Conservation (phyloP, 2,329 filamentous ascomycete species). For the Trichoderma sp. region DNA sequence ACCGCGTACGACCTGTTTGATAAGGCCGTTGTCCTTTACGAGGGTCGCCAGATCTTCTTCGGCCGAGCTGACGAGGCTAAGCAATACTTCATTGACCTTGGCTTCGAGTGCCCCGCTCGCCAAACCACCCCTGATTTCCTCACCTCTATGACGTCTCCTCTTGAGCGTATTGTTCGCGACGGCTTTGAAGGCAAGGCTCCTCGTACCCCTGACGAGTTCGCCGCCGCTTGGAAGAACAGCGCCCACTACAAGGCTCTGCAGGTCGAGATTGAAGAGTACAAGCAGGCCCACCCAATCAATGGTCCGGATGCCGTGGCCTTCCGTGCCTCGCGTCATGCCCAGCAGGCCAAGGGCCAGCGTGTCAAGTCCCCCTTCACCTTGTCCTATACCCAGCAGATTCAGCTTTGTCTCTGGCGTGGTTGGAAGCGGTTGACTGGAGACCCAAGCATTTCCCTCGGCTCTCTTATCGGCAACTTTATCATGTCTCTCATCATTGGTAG, state of each 20-base stretch:
- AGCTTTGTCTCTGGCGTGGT: slow-evolving; percentile 76
- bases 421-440: slow-evolving; percentile 75
- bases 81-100: slow-evolving; percentile 64
- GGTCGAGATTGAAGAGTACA: slow-evolving; percentile 55
- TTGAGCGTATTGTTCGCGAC: slow-evolving; percentile 53
- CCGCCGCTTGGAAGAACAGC: slow-evolving; percentile 55
- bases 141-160: slow-evolving; percentile 63
- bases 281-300: slow-evolving; percentile 49
- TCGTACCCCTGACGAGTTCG: slow-evolving; percentile 61
- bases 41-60: slow-evolving; percentile 61
- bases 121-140: slow-evolving; percentile 70
- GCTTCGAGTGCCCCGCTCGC: slow-evolving; percentile 63
- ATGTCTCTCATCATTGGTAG: slow-evolving; percentile 76
- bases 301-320: slow-evolving; percentile 56
- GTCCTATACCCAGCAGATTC: slow-evolving; percentile 70
- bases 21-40: slow-evolving; percentile 57
- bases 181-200: slow-evolving; percentile 56
- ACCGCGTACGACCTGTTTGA: slow-evolving; percentile 62
- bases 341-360: slow-evolving; percentile 58
- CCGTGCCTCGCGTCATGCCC: slow-evolving; percentile 50
- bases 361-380: slow-evolving; percentile 77
- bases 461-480: slow-evolving; percentile 67
- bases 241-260: slow-evolving; percentile 49
- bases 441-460: slow-evolving; percentile 66
- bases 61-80: slow-evolving; percentile 58